A percentile compares a stretch with the other conserved stretches of the same genome.
These are phyloP conservation scores for Diaporthe aspalathi DNA, from an alignment of 2,329 filamentous ascomycete genomes.

Conservation along the genomic window DNA sequence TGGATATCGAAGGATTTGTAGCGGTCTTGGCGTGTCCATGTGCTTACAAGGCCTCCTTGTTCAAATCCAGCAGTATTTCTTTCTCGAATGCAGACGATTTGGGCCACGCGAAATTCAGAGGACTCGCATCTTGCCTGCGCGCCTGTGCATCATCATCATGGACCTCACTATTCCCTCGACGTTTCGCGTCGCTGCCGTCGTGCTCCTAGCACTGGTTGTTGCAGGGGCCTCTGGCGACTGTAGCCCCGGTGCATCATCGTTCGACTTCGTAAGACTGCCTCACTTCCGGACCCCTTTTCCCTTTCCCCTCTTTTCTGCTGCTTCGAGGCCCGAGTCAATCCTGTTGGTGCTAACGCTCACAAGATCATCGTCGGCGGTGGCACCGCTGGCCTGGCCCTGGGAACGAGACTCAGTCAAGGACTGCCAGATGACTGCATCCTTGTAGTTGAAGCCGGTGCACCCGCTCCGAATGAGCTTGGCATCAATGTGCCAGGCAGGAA, in stretches of 20 bases:
- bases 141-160: conserved; percentile 9
- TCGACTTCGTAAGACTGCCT: conserved; percentile 15
- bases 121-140: neutral
- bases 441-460: conserved; percentile 56
- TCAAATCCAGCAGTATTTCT: neutral
- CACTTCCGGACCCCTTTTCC: neutral
- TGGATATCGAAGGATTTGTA: conserved; percentile 28
- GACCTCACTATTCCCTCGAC: conserved; percentile 3
- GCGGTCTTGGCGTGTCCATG: conserved; percentile 13
- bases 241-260: conserved; percentile 2
- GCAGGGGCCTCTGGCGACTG: conserved; percentile 7
- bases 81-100: neutral
- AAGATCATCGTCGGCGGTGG: conserved; percentile 63
- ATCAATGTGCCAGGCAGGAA: conserved; percentile 53
- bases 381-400: conserved; percentile 64
- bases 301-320: neutral
- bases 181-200: neutral
- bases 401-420: conserved; percentile 58
- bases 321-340: neutral
- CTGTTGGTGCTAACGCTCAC: neutral
- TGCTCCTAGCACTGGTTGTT: conserved; percentile 9
- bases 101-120: neutral
- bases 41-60: conserved; percentile 5
- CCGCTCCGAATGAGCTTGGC: conserved; percentile 42
- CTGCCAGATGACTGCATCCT: conserved; percentile 52